Percentiles rank a stretch among this genome's conserved stretches.
phyloP scores from a whole-genome alignment of 495 filamentous ascomycete species.

The Neurospora sp. region DNA sequence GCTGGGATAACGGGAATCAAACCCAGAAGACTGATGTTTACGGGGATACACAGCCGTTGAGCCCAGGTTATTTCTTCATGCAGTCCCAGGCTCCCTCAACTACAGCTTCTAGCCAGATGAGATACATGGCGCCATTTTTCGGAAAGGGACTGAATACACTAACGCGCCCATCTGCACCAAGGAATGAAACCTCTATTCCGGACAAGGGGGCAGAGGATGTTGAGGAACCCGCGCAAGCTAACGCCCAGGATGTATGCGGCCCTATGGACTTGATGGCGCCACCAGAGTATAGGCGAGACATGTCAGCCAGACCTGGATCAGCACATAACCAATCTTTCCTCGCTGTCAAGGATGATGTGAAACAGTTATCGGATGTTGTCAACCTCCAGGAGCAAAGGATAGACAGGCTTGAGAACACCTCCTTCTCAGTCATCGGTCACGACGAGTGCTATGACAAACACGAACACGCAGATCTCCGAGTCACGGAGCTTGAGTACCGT shows the following conservation, averaged over 20 bases:
- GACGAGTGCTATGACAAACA: conserved; percentile 51
- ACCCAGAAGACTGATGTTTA: conserved; percentile 19
- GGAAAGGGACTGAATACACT: conserved; percentile 39
- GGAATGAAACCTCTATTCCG: conserved; percentile 20
- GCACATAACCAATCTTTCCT: conserved; percentile 6
- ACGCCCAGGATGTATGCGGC: background rate
- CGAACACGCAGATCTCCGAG: conserved; percentile 46
- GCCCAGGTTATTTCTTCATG: conserved; percentile 43
- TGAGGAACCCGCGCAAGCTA: conserved; percentile 11
- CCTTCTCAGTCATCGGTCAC: conserved; percentile 43
- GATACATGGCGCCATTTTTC: conserved; percentile 38
- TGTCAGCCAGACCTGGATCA: conserved; percentile 3
- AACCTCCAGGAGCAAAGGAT: conserved; percentile 44
- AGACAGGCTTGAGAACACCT: conserved; percentile 49
- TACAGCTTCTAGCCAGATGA: conserved; percentile 33
- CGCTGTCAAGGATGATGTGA: conserved; percentile 13
- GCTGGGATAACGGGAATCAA: conserved; percentile 33
- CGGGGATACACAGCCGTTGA: conserved; percentile 30
- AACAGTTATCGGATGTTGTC: conserved; percentile 31
- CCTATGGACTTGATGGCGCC: background rate
- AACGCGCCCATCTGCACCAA: conserved; percentile 23
- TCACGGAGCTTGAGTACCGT: conserved; percentile 52
- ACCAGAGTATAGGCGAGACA: background rate
- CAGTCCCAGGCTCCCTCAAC: conserved; percentile 36
- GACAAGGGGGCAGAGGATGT: conserved; percentile 12